These are phyloP conservation scores for Deinandra increscens DNA, from an alignment of 129 eudicot species.

Conservation along the genomic window DNA sequence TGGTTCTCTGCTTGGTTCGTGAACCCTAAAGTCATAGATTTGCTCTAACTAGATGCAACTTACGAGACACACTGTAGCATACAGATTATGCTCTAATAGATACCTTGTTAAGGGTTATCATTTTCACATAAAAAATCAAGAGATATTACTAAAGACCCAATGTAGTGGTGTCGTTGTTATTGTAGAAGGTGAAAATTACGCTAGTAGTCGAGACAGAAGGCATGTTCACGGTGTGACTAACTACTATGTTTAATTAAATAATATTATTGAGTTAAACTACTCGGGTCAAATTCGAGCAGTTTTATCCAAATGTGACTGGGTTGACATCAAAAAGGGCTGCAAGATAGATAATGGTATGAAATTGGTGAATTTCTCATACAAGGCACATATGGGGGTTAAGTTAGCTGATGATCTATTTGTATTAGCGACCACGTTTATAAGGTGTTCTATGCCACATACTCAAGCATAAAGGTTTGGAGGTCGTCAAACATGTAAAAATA, in stretches of 20 bases:
- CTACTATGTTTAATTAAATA: neutral
- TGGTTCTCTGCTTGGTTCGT: too few relatives aligned
- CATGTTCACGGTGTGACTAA: neutral
- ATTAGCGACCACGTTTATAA: slow-evolving; percentile 11
- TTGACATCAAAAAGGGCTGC: slow-evolving; percentile 2
- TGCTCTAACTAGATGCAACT: too few relatives aligned
- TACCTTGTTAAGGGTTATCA: slow-evolving; percentile 6
- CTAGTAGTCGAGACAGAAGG: neutral
- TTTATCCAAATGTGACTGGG: slow-evolving; percentile 7
- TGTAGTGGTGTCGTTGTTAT: slow-evolving; percentile 1
- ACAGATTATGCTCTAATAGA: too few relatives aligned
- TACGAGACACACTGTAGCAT: too few relatives aligned
- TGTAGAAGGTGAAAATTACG: too few relatives aligned
- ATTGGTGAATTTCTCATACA: slow-evolving; percentile 1
- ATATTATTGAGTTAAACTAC: too few relatives aligned
- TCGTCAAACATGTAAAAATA: too few relatives aligned
- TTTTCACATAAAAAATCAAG: neutral
- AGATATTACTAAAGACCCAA: neutral
- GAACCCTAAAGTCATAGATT: too few relatives aligned
- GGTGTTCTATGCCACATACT: neutral
- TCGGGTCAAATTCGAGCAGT: slow-evolving; percentile 2
- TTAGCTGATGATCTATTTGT: neutral
- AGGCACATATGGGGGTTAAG: neutral
- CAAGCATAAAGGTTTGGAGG: neutral
- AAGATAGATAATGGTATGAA: slow-evolving; percentile 4